Evolutionary conservation across 2,329 filamentous ascomycete genomes (phyloP), one percentile per base, ranked within the genome.

Genomic region (Penicillium sp.): DNA sequence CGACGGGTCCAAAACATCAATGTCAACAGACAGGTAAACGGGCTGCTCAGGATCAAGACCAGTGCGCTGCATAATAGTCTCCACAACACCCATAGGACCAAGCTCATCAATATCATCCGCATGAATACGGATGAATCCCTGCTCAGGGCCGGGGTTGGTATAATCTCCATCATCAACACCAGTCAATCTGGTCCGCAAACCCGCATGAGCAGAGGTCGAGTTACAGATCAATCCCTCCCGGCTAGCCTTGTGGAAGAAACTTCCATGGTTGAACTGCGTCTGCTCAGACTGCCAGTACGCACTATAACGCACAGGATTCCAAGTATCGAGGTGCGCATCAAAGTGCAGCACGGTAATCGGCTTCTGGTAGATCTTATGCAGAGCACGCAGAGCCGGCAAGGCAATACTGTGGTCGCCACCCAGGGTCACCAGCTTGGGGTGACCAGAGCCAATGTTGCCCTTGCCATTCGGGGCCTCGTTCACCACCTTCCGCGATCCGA

Each of bases 171-270:
- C 88, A 65, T 86, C 86, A 44, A 78, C 76, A 41, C 87, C 87
- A 0, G 84, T 86, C 5, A 96, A 80, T 1, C 91, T 82, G 0
- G 91, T 96, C 45, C 92, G 86, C 50, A 96, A 79, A 1, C 92
- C 92, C 0, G 90, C 92, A 73, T 96, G 92, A 6, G 95, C 90
- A 22, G 86, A 90, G 0, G 84, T 88, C 14, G 80, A 78, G 73
- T 93, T 93, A 58, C 84, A 81, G 56, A 96, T 87, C 26, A 96
- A 78, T 0, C 90, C 90, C 73, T 96, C 92, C 29, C 87, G 86
- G 48, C 87, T 87, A 6, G 92, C 92, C 64, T 93, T 84, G 89
- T 91, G 93, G 81, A 96, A 96, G 87, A 96, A 95, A 64, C 86
- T 90, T 5, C 93, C 92, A 74, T 96, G 92, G 69, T 88, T 96